Conservation (phyloP, 805 yeast genomes). For the Diddensiella transvaalensis region DNA sequence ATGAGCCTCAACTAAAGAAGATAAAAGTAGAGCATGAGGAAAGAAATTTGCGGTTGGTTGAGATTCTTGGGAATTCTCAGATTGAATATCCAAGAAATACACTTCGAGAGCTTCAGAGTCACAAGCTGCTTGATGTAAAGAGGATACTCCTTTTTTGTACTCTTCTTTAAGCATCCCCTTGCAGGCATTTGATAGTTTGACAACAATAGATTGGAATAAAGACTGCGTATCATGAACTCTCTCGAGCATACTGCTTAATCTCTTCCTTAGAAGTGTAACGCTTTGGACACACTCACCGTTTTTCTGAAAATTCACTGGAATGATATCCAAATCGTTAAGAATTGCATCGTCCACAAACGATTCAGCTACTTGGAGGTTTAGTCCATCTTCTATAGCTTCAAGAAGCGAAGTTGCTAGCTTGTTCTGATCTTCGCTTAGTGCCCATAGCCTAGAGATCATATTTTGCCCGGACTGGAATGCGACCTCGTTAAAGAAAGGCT, state of each 20-base stretch:
- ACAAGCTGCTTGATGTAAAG: background rate
- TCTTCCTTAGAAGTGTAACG: background rate
- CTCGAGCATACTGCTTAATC: background rate
- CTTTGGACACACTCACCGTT: background rate
- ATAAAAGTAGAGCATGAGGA: background rate
- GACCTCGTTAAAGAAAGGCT: background rate
- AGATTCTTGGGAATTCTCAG: background rate
- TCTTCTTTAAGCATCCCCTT: background rate
- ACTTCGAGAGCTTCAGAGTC: background rate
- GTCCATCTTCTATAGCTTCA: background rate
- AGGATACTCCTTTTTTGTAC: background rate
- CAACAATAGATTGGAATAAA: background rate
- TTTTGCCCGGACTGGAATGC: background rate
- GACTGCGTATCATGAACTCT: background rate
- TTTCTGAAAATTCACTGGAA: background rate
- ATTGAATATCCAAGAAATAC: background rate
- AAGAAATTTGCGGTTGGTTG: background rate
- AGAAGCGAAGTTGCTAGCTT: background rate
- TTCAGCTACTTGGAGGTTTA: background rate
- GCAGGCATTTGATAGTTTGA: background rate
- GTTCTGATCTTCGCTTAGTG: background rate
- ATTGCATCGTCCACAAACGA: background rate
- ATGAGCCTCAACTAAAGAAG: background rate
- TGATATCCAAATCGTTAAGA: background rate
- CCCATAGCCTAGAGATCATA: background rate